Evolutionary conservation across 2,329 filamentous ascomycete genomes (phyloP).

Genomic region (Aspergillus clavatus): DNA sequence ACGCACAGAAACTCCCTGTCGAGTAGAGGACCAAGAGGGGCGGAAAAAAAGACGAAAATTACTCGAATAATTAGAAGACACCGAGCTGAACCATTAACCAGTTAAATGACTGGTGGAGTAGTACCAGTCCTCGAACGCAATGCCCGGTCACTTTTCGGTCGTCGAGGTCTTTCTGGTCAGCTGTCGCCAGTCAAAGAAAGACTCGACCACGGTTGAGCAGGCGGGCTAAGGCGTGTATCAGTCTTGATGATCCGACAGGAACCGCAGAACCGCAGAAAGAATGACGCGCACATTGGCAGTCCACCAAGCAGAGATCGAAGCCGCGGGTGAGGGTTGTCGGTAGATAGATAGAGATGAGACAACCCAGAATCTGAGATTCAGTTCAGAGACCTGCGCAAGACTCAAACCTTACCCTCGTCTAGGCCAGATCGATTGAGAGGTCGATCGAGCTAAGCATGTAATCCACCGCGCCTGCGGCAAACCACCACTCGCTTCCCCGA

Average conservation of each 20-base stretch:
- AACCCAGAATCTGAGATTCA: conserved; percentile 13
- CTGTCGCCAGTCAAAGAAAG: conserved; percentile 10
- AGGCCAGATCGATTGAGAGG: conserved; percentile 17
- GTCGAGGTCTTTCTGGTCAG: conserved; percentile 12
- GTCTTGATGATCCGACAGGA: conserved; percentile 29
- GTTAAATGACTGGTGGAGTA: conserved; percentile 18
- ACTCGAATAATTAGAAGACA: conserved; percentile 4
- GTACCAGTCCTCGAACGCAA: conserved; percentile 16
- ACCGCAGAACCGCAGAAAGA: conserved; percentile 20
- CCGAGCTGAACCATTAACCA: too few species aligned
- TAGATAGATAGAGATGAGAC: conserved; percentile 5
- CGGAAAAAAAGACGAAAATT: conserved; percentile 9
- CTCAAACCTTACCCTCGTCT: conserved; percentile 20
- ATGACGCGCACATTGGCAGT: conserved; percentile 33
- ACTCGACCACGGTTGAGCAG: conserved; percentile 30
- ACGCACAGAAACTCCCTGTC: conserved; percentile 14
- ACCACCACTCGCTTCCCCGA: conserved; percentile 21
- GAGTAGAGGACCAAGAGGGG: too few species aligned
- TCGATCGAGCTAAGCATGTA: conserved; percentile 21
- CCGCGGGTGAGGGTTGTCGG: conserved; percentile 3
- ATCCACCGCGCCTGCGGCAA: conserved; percentile 26
- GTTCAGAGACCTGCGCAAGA: conserved; percentile 23
- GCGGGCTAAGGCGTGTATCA: conserved; percentile 24
- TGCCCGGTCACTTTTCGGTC: conserved; percentile 18
- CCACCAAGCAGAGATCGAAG: conserved; percentile 1